These are phyloP conservation scores for Colletotrichum theobromicola DNA, from an alignment of 2,329 filamentous ascomycete genomes.

Conservation along the genomic window DNA sequence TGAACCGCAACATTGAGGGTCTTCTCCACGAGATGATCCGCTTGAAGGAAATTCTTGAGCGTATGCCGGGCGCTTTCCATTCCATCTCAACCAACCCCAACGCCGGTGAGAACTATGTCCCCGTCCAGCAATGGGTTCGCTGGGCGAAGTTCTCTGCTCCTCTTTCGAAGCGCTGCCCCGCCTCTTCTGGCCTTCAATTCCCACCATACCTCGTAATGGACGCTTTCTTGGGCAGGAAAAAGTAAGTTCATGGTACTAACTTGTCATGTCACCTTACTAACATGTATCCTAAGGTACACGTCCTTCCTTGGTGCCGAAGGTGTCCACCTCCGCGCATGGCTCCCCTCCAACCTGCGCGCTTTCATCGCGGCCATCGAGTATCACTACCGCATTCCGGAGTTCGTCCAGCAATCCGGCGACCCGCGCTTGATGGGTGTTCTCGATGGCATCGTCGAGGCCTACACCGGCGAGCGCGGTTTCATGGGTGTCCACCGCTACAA, in stretches of 20 bases:
- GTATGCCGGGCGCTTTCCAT: conserved; percentile 59
- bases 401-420: conserved; percentile 53
- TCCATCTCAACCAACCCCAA: conserved; percentile 58
- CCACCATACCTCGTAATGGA: conserved; percentile 60
- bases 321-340: conserved; percentile 57
- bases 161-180: conserved; percentile 53
- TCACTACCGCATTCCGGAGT: conserved; percentile 58
- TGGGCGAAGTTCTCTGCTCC: conserved; percentile 58
- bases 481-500: conserved; percentile 62
- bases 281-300: conserved; percentile 34
- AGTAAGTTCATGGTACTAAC: conserved; percentile 15
- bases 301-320: conserved; percentile 59
- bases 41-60: conserved; percentile 57
- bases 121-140: conserved; percentile 51
- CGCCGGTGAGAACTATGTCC: conserved; percentile 55
- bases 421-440: conserved; percentile 55
- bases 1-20: conserved; percentile 54
- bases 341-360: conserved; percentile 57
- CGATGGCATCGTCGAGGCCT: conserved; percentile 60
- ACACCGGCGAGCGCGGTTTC: conserved; percentile 59
- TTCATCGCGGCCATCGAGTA: conserved; percentile 61
- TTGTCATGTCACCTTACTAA: fast-evolving
- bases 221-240: conserved; percentile 57
- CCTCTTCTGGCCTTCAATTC: conserved; percentile 56
- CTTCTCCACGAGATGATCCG: conserved; percentile 55